These are phyloP conservation scores for Russula compacta DNA, from an alignment of 768 basidiomycete genomes.

Conservation along the genomic window DNA sequence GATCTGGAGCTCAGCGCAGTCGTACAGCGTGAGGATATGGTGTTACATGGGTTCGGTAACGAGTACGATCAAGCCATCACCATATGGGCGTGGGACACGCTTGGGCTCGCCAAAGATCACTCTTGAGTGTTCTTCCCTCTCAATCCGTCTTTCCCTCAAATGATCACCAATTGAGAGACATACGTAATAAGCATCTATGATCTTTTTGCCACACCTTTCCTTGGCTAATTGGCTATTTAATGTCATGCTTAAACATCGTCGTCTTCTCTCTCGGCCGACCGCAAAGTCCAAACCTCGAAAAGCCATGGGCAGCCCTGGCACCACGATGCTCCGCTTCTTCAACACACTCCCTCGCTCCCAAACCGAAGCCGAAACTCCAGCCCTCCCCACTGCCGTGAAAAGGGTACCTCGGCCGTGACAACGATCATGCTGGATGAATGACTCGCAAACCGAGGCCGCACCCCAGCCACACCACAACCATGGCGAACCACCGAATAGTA, in stretches of 20 bases:
- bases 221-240: conserved; percentile 10
- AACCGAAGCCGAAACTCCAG: background rate
- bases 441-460: conserved; percentile 44
- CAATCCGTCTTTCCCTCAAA: background rate
- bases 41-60: conserved; percentile 46
- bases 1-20: conserved; percentile 86
- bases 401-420: conserved; percentile 35
- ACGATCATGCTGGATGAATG: conserved; percentile 41
- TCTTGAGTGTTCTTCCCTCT: conserved; percentile 49
- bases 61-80: conserved; percentile 38
- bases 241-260: background rate
- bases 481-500: conserved; percentile 56
- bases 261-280: conserved; percentile 9
- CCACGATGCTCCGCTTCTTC: background rate
- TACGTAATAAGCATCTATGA: conserved; percentile 19
- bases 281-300: conserved; percentile 49
- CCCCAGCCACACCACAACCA: conserved; percentile 79
- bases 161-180: background rate
- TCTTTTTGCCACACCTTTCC: conserved; percentile 1
- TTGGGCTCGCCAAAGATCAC: conserved; percentile 51
- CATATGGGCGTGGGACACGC: conserved; percentile 72
- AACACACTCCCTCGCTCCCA: background rate
- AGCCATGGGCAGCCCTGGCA: conserved; percentile 46
- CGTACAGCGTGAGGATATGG: conserved; percentile 75
- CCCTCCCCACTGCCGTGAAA: background rate